Percentiles rank a stretch among this genome's conserved stretches.
Evolutionary conservation across 2,329 filamentous ascomycete genomes (phyloP).

Genomic region (Aureobasidium sp.): DNA sequence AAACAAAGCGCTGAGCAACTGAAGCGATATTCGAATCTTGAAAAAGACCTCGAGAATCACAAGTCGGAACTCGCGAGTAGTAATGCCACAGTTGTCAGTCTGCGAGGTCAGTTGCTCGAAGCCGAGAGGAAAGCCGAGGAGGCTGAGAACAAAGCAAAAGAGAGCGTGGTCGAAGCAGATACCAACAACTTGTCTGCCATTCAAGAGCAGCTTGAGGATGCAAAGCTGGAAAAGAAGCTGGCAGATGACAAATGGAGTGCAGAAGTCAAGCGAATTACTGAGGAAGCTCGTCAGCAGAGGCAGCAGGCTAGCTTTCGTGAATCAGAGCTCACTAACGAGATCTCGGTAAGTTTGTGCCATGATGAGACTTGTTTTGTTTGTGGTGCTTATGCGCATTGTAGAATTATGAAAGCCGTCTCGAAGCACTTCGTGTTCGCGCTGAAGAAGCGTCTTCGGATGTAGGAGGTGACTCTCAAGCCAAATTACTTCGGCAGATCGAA

Average conservation of each 20-base stretch:
- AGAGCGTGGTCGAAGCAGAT: slow-evolving; percentile 62
- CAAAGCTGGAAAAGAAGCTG: slow-evolving; percentile 70
- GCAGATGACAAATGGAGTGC: slow-evolving; percentile 61
- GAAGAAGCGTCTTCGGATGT: slow-evolving; percentile 84
- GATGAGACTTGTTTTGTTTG: neutral
- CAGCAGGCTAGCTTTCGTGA: slow-evolving; percentile 64
- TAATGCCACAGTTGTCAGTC: slow-evolving; percentile 57
- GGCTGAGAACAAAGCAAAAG: slow-evolving; percentile 59
- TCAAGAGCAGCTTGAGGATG: slow-evolving; percentile 57
- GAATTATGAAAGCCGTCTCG: slow-evolving; percentile 80
- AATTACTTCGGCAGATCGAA: slow-evolving; percentile 87
- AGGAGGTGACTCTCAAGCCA: slow-evolving; percentile 76
- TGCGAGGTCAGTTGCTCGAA: slow-evolving; percentile 63
- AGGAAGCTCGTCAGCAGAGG: slow-evolving; percentile 64
- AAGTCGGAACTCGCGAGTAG: slow-evolving; percentile 57
- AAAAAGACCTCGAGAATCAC: slow-evolving; percentile 55
- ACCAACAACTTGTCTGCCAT: slow-evolving; percentile 49
- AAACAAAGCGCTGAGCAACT: slow-evolving; percentile 51
- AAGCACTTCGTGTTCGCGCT: slow-evolving; percentile 73
- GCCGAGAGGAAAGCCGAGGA: slow-evolving; percentile 60
- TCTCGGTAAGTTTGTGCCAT: slow-evolving; percentile 37
- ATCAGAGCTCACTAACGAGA: slow-evolving; percentile 73
- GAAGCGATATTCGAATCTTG: slow-evolving; percentile 44
- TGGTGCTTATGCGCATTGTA: slow-evolving; percentile 33
- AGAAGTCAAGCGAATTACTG: slow-evolving; percentile 64